Conservation (phyloP, 2,329 filamentous ascomycete species). For the Emergomyces africanus region DNA sequence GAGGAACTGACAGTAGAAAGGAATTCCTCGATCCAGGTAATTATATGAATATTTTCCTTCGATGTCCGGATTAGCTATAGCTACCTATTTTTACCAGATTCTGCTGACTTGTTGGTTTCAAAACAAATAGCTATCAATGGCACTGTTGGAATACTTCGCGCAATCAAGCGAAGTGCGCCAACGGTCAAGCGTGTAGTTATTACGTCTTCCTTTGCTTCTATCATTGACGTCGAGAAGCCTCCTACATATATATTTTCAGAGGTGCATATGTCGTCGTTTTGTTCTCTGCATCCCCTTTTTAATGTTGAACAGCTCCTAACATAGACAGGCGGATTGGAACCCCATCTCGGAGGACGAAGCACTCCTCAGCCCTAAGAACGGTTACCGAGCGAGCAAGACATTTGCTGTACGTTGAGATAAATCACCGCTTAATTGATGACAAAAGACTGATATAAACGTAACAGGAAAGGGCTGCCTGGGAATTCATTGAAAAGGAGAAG, state of each 20-base stretch:
- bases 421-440: background rate
- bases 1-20: constrained; percentile 56
- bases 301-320: background rate
- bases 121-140: constrained; percentile 44
- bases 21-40: constrained; percentile 42
- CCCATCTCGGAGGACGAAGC: constrained; percentile 32
- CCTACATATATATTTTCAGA: constrained; percentile 19
- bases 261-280: background rate
- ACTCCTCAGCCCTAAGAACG: constrained; percentile 19
- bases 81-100: background rate
- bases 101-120: background rate
- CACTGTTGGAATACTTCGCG: constrained; percentile 49
- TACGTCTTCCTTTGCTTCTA: constrained; percentile 57
- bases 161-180: constrained; percentile 48
- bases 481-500: constrained; percentile 43
- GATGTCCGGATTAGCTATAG: background rate
- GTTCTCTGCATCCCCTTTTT: background rate
- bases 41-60: constrained; percentile 29
- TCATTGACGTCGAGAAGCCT: constrained; percentile 37
- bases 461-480: constrained; percentile 51
- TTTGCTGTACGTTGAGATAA: constrained; percentile 16
- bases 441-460: background rate
- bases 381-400: constrained; percentile 44
- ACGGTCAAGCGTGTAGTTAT: constrained; percentile 61
- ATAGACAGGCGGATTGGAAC: constrained; percentile 29